Conservation (phyloP, 208 protist species). For the Acanthamoeba sp. region DNA sequence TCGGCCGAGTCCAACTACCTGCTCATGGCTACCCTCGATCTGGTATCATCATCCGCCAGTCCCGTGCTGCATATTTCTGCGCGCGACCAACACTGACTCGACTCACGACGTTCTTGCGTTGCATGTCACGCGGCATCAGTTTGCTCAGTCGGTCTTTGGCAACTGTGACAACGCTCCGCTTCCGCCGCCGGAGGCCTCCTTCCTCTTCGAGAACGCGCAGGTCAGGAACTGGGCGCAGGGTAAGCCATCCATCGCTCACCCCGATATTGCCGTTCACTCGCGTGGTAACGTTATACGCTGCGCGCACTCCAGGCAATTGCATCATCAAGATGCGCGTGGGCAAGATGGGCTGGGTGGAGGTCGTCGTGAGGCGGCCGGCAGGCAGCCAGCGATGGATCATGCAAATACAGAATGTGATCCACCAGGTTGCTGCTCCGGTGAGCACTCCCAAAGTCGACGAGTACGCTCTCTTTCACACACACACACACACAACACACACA, state of each 20-base stretch:
- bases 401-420: conserved; percentile 68
- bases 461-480: background rate
- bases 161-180: conserved; percentile 51
- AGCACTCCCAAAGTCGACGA: background rate
- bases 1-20: background rate
- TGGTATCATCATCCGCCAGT: too few relatives aligned
- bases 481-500: too few relatives aligned
- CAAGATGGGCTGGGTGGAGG: conserved; percentile 69
- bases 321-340: conserved; percentile 36
- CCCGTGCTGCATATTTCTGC: background rate
- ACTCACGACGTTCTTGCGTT: too few relatives aligned
- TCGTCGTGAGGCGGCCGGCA: background rate
- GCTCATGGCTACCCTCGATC: conserved; percentile 64
- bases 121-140: background rate
- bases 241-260: background rate
- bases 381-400: conserved; percentile 58
- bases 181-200: background rate
- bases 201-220: conserved; percentile 45
- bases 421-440: background rate
- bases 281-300: background rate
- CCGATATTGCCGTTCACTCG: background rate
- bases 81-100: too few relatives aligned
- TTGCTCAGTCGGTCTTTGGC: conserved; percentile 59
- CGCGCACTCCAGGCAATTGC: conserved; percentile 32
- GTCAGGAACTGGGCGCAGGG: conserved; percentile 36